These are phyloP conservation scores for Chloranthus sessilifolius DNA, from an alignment of 164 flowering plant species.

Conservation along the genomic window DNA sequence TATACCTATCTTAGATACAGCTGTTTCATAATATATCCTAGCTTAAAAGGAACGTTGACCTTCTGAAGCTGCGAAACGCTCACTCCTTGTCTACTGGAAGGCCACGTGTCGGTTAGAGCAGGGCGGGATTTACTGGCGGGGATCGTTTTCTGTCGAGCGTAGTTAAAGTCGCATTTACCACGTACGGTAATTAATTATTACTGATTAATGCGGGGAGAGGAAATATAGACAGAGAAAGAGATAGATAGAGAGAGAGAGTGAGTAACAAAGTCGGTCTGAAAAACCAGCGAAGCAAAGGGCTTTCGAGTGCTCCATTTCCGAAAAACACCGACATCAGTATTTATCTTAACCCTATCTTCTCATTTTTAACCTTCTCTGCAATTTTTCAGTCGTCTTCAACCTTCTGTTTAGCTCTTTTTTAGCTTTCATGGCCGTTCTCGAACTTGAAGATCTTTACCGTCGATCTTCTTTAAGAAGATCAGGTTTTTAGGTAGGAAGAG, in stretches of 20 bases:
- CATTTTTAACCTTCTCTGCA: background rate
- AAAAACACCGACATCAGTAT: conserved; percentile 19
- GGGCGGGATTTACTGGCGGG: conserved; percentile 14
- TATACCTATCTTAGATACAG: too few relatives aligned
- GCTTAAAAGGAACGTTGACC: conserved; percentile 23
- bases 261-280: background rate
- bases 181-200: conserved; percentile 22
- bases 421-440: conserved; percentile 12
- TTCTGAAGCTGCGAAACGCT: conserved; percentile 12
- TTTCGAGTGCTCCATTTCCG: conserved; percentile 11
- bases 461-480: background rate
- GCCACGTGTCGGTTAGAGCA: conserved; percentile 15
- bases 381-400: conserved; percentile 1
- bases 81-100: background rate
- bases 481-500: background rate
- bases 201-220: conserved; percentile 9
- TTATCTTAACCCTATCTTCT: conserved; percentile 6
- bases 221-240: conserved; percentile 4
- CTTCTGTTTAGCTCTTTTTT: background rate
- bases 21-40: too few relatives aligned
- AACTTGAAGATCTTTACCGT: conserved; percentile 2
- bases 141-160: conserved; percentile 26
- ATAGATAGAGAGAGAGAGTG: conserved; percentile 10
- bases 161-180: conserved; percentile 28
- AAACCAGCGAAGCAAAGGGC: conserved; percentile 9